Evolutionary conservation across 768 basidiomycete genomes (phyloP).

Genomic region (Agaricus subrufescens): DNA sequence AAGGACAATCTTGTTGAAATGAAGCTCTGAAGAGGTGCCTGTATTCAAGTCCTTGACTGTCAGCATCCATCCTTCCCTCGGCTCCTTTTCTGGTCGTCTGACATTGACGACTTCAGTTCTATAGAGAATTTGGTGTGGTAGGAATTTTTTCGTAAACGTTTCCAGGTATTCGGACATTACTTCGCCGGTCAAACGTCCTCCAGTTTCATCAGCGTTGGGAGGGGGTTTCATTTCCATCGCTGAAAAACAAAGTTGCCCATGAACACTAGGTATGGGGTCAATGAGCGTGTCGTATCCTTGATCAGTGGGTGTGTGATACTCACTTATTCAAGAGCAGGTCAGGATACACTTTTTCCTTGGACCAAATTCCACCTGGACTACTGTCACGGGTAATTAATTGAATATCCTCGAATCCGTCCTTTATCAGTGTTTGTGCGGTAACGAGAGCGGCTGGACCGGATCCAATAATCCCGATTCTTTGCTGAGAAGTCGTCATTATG

Average conservation of each 20-base stretch:
- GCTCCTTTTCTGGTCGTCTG: conserved; percentile 19
- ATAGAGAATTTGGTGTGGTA: conserved; percentile 18
- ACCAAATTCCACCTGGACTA: conserved; percentile 49
- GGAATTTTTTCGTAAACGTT: conserved; percentile 34
- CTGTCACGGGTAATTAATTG: conserved; percentile 43
- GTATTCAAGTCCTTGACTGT: conserved; percentile 25
- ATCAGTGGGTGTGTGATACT: conserved; percentile 11
- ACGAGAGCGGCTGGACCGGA: conserved; percentile 50
- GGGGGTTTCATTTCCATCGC: conserved; percentile 39
- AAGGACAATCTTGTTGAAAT: conserved; percentile 1
- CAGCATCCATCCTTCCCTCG: conserved; percentile 36
- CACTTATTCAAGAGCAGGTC: conserved; percentile 50
- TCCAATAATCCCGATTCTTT: conserved; percentile 33
- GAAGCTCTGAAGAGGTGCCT: conserved; percentile 3
- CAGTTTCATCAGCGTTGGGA: conserved; percentile 17
- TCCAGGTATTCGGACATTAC: conserved; percentile 47
- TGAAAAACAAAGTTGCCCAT: conserved; percentile 52
- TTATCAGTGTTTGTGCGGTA: conserved; percentile 43
- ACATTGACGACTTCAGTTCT: conserved; percentile 44
- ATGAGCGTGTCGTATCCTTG: background rate
- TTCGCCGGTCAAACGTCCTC: conserved; percentile 38
- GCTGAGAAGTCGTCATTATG: background rate
- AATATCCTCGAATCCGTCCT: conserved; percentile 47
- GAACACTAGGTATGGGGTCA: conserved; percentile 30
- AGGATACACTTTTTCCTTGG: conserved; percentile 40